These are phyloP conservation scores for Fusarium armeniacum DNA, from an alignment of 2,329 filamentous ascomycete genomes.

Conservation along the genomic window DNA sequence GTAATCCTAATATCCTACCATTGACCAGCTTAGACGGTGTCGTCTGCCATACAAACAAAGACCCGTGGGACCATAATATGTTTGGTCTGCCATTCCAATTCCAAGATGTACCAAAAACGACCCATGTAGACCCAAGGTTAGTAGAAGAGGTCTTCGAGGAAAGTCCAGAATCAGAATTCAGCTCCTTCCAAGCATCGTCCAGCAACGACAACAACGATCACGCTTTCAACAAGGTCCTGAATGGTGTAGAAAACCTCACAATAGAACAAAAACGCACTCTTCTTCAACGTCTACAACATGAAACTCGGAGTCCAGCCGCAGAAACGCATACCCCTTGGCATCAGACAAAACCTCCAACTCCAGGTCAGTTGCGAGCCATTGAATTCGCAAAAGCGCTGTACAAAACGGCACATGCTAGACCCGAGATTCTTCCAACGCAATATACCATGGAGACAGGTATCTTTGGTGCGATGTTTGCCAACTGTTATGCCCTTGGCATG, in stretches of 20 bases:
- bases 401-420: constrained; percentile 31
- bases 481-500: constrained; percentile 55
- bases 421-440: constrained; percentile 31
- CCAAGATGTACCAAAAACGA: background rate
- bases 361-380: constrained; percentile 41
- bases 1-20: constrained; percentile 1
- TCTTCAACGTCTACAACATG: constrained; percentile 41
- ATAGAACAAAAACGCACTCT: constrained; percentile 43
- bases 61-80: constrained; percentile 10
- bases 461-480: constrained; percentile 56
- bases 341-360: constrained; percentile 19
- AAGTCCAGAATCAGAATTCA: constrained; percentile 6
- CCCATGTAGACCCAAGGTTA: background rate
- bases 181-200: background rate
- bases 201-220: constrained; percentile 6
- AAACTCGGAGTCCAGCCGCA: constrained; percentile 17
- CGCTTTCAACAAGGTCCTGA: constrained; percentile 34
- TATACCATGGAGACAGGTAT: constrained; percentile 45
- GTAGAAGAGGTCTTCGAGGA: constrained; percentile 29
- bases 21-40: background rate
- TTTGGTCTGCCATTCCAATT: background rate
- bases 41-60: background rate
- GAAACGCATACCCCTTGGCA: background rate
- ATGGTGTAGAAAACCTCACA: constrained; percentile 34
- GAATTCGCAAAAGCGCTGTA: constrained; percentile 43